Conservation (phyloP, 2,329 filamentous ascomycete genomes). For the Sporothrix schenckii region DNA sequence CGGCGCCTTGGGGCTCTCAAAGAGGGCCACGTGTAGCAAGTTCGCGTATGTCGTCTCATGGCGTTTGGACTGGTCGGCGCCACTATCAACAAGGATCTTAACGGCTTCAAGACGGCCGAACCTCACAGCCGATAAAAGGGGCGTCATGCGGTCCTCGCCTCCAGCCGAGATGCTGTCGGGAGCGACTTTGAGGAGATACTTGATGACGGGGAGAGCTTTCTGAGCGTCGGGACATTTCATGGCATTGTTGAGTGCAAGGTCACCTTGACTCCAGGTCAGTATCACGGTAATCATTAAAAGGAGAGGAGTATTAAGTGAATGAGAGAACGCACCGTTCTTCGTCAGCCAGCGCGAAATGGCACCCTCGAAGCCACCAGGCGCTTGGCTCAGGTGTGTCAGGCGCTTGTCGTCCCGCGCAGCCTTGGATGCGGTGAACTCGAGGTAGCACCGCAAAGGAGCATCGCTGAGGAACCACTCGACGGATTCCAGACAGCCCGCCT, state of each 20-base stretch:
- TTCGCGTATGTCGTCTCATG: constrained; percentile 63
- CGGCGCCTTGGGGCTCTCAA: constrained; percentile 41
- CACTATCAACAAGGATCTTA: constrained; percentile 65
- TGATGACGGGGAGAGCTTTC: constrained; percentile 58
- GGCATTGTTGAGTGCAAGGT: constrained; percentile 68
- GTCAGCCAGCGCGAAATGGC: constrained; percentile 65
- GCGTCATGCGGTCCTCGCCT: constrained; percentile 62
- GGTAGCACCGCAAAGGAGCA: constrained; percentile 67
- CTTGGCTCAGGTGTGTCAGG: constrained; percentile 63
- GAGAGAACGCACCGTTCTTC: constrained; percentile 56
- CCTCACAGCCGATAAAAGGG: constrained; percentile 67
- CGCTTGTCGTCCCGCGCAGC: constrained; percentile 62
- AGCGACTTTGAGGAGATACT: constrained; percentile 65
- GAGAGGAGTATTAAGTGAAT: neutral
- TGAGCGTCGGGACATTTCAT: constrained; percentile 51
- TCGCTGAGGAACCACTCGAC: constrained; percentile 80
- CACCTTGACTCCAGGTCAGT: constrained; percentile 45
- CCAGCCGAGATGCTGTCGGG: constrained; percentile 67
- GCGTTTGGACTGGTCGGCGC: constrained; percentile 69
- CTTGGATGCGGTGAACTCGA: constrained; percentile 65
- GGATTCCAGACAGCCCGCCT: constrained; percentile 61
- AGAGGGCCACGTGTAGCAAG: constrained; percentile 64
- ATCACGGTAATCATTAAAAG: neutral
- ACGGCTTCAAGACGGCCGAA: constrained; percentile 58
- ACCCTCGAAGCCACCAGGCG: constrained; percentile 64